Base-by-base conservation (phyloP, 345 rosid species). In the Corymbia maculata region DNA sequence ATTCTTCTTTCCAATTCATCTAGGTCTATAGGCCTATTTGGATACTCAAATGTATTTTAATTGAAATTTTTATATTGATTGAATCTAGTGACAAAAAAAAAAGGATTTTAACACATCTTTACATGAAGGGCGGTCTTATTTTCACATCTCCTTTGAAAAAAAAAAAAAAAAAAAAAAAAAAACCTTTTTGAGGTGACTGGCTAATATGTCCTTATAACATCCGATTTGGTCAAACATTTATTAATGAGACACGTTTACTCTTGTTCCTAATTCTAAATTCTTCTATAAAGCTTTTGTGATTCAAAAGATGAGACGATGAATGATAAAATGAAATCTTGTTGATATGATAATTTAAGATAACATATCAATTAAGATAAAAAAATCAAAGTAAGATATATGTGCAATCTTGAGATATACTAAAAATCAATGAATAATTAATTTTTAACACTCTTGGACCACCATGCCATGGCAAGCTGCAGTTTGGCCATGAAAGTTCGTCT, bases 391-490 rank as follows among this genome's bases (percentile, higher is more conserved):
- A 26, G 3, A 59, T 59, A 11, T 59, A 59, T 15, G 0, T 0
- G 0, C 15, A 12, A 59, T 26, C 30, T 11, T 26, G 6, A 26
- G 4, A 59, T 9, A 59, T 59, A 26, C 6, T 10, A 10, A 26
- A 4, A 59, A 59, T 59, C 68, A 59, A 11, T 12, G 6, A 3
- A 26, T 19, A 53, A 53, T 53, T 53, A 53, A 53, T 17, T 53
- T 9, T 22, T 55, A 19, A 55, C 8, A 22, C 2, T 55, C 2
- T 22, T 1, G 3, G 28, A 22, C 13, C 61, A 55, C 28, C 13
- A 4, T 57, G 28, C 13, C 28, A 21, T 0, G 0, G 0, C 21
- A 53, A 53, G 24, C 57, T 53, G 9, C 2, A 7, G 4, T 22
- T 55, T 55, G 9, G 42, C 2, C 26, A 55, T 57, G 64, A 21